Evolutionary conservation across 441 rosid genomes (phyloP).

Genomic region (Pelargonium cotyledonis): DNA sequence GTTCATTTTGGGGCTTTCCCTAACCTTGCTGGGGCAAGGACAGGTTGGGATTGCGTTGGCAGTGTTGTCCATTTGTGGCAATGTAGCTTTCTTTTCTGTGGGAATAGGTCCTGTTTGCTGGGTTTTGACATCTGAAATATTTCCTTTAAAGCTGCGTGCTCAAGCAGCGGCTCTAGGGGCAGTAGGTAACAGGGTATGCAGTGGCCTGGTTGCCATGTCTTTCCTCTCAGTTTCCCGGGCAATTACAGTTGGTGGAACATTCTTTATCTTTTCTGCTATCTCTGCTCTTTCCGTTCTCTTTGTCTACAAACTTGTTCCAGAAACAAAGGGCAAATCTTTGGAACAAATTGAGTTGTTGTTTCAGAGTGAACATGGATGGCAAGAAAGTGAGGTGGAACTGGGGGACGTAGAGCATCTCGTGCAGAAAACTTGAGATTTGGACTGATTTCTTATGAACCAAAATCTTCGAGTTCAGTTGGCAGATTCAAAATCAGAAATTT

Average conservation of each 20-base stretch:
- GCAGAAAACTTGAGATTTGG: conserved; percentile 14
- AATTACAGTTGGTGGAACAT: background rate
- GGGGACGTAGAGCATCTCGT: conserved; percentile 27
- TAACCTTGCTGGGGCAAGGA: conserved; percentile 3
- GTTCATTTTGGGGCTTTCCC: background rate
- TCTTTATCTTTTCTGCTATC: background rate
- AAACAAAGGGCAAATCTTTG: background rate
- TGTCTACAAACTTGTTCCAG: conserved; percentile 4
- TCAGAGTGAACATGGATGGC: conserved; percentile 21
- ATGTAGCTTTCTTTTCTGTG: background rate
- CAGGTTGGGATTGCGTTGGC: conserved; percentile 1
- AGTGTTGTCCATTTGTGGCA: background rate
- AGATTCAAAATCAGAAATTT: too few species aligned
- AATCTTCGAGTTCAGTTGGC: too few species aligned
- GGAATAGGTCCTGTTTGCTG: background rate
- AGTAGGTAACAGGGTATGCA: conserved; percentile 1
- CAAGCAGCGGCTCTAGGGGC: background rate
- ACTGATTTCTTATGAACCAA: too few species aligned
- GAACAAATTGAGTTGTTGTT: conserved; percentile 21
- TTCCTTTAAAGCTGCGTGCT: conserved; percentile 4
- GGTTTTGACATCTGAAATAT: background rate
- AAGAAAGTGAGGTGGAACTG: conserved; percentile 28
- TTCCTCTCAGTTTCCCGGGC: conserved; percentile 2
- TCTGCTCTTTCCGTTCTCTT: background rate
- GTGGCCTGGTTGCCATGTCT: conserved; percentile 3